Base-by-base conservation (phyloP, 805 yeast species). In the Spathaspora girioi region DNA sequence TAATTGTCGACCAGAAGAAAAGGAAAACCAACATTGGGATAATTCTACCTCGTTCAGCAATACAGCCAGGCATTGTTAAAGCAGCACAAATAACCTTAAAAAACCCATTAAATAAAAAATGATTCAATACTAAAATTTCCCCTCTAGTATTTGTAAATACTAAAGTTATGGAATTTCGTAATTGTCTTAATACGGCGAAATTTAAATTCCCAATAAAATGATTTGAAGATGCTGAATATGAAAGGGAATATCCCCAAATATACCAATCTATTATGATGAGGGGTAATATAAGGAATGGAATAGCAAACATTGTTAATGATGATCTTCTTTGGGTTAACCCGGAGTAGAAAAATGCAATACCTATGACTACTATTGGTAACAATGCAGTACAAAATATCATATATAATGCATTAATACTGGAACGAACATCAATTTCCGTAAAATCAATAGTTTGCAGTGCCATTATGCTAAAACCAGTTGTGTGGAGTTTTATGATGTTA, bases 251-350 rank as follows among this genome's bases (percentile, higher is more conserved):
- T 5, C 79, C 69, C 77, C 77, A 72, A 8, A 74, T 71, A 56
- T 61, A 74, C 78, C 78, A 74, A 53, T 74, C 79, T 17, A 74
- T 49, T 35, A 70, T 56, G 3, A 72, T 55, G 1, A 71, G 51
- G 0, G 76, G 73, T 1, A 57, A 44, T 15, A 73, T 47, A 14
- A 71, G 45, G 7, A 66, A 17, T 6, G 78, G 76, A 11, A 71
- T 50, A 2, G 75, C 68, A 23, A 74, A 59, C 69, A 73, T 70
- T 5, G 76, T 65, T 38, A 74, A 59, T 10, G 77, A 65, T 1
- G 77, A 71, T 46, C 77, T 57, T 54, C 78, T 55, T 51, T 74
- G 78, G 8, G 72, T 73, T 40, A 74, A 60, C 4, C 79, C 79
- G 2, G 76, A 71, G 55, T 74, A 74, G 55, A 73, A 74, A 46